Percentiles rank a stretch among this genome's conserved stretches.
Evolutionary conservation across 345 rosid genomes (phyloP).

Genomic region (Salix viminalis): DNA sequence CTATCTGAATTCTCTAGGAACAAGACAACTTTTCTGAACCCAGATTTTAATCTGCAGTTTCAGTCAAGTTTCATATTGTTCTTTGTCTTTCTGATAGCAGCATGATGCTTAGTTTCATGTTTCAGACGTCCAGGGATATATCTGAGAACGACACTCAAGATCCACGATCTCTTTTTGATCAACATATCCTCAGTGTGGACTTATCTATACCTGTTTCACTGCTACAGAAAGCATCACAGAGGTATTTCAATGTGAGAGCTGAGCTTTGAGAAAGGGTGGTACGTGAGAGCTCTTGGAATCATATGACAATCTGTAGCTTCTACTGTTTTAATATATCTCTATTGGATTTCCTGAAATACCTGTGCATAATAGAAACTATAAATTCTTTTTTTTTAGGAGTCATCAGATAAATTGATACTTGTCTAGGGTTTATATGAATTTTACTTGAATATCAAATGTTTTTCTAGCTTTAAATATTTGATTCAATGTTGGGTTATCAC

Average conservation of each 20-base stretch:
- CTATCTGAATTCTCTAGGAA: neutral
- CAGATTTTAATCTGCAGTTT: neutral
- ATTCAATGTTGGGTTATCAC: no score
- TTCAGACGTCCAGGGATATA: slow-evolving; percentile 66
- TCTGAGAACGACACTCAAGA: slow-evolving; percentile 32
- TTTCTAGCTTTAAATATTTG: no score
- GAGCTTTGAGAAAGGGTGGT: slow-evolving; percentile 98
- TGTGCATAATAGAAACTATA: no score
- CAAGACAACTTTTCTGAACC: neutral
- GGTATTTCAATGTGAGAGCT: slow-evolving; percentile 46
- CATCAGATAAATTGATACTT: no score
- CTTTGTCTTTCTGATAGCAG: neutral
- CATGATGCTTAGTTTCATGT: slow-evolving; percentile 11
- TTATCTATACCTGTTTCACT: slow-evolving; percentile 2
- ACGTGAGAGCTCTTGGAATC: slow-evolving; percentile 27
- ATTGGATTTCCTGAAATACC: no score
- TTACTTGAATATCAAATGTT: no score
- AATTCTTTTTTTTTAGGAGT: no score
- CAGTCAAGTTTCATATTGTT: slow-evolving; percentile 2
- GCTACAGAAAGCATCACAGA: slow-evolving; percentile 66
- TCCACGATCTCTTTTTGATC: slow-evolving; percentile 17
- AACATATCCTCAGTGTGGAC: slow-evolving; percentile 7
- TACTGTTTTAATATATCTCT: neutral
- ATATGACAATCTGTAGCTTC: neutral
- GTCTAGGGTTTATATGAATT: no score